These are phyloP conservation scores for Chrysosporium keratinophilum DNA, from an alignment of 2,329 filamentous ascomycete species.

Conservation along the genomic window DNA sequence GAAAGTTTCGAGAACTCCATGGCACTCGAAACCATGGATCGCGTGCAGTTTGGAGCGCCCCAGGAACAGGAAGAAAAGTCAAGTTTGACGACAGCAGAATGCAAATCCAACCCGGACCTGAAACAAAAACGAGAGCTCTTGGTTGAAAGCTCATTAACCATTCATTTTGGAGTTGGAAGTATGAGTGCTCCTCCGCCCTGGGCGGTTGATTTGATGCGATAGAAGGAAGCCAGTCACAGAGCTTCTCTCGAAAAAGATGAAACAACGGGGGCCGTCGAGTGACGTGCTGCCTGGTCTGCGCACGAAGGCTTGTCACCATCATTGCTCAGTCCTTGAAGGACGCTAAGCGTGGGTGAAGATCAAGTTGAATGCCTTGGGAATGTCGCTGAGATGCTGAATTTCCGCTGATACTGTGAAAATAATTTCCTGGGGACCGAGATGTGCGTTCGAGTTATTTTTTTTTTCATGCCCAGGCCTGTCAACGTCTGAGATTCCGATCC, in stretches of 20 bases:
- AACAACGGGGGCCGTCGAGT: conserved; percentile 2
- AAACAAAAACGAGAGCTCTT: neutral
- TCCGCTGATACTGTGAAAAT: neutral
- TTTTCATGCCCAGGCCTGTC: too few relatives aligned
- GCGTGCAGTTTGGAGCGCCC: neutral
- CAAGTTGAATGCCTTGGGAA: neutral
- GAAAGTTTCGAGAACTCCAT: neutral
- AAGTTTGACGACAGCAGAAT: conserved; percentile 5
- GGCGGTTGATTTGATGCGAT: neutral
- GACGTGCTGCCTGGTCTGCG: neutral
- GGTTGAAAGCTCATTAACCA: neutral
- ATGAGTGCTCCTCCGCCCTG: neutral
- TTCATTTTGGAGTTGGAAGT: neutral
- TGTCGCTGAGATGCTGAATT: neutral
- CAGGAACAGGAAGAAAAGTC: conserved; percentile 1
- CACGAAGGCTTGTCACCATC: conserved; percentile 6
- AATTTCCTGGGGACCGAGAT: neutral
- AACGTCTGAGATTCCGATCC: neutral
- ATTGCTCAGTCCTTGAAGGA: neutral
- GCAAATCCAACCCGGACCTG: neutral
- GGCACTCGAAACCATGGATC: neutral
- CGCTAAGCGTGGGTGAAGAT: neutral
- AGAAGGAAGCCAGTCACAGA: neutral
- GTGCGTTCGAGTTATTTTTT: neutral
- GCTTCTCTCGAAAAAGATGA: neutral